Conservation (phyloP, 352 stramenopile genomes). For the Globisporangium emineosum region DNA sequence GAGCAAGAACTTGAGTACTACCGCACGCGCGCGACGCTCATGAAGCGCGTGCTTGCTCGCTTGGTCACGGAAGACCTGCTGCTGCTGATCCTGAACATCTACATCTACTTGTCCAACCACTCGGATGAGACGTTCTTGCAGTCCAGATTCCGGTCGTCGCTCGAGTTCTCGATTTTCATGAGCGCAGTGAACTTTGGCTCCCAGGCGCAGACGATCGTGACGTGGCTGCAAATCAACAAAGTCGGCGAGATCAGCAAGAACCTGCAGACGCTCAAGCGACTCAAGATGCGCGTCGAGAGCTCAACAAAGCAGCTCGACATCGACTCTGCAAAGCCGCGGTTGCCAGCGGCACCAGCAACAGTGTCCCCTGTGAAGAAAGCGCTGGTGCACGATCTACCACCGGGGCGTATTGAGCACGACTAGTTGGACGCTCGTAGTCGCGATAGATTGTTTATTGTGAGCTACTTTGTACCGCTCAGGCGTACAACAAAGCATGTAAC, state of each 20-base stretch:
- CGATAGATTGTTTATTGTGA: neutral
- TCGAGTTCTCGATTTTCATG: slow-evolving; percentile 25
- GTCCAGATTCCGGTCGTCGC: slow-evolving; percentile 20
- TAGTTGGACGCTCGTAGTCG: neutral
- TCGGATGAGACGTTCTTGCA: slow-evolving; percentile 13
- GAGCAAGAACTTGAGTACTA: slow-evolving; percentile 21
- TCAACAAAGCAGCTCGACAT: neutral
- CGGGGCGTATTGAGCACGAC: neutral
- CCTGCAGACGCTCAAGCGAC: neutral
- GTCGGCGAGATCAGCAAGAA: slow-evolving; percentile 16
- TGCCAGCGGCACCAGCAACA: neutral
- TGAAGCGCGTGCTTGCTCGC: slow-evolving; percentile 21
- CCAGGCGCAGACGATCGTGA: slow-evolving; percentile 18
- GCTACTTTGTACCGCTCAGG: too few relatives aligned
- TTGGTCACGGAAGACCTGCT: slow-evolving; percentile 21
- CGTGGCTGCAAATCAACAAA: slow-evolving; percentile 21
- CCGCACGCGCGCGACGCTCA: slow-evolving; percentile 17
- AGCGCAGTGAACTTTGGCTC: slow-evolving; percentile 22
- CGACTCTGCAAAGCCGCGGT: neutral
- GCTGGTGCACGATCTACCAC: neutral
- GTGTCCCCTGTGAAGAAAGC: slow-evolving; percentile 9
- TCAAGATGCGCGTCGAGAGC: neutral
- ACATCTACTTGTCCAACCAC: slow-evolving; percentile 22
- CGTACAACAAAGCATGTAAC: too few relatives aligned
- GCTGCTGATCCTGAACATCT: slow-evolving; percentile 22